Percentiles rank a stretch among this genome's conserved stretches.
These are phyloP conservation scores for Daldinia caldariorum DNA, from an alignment of 495 filamentous ascomycete species.

Conservation along the genomic window DNA sequence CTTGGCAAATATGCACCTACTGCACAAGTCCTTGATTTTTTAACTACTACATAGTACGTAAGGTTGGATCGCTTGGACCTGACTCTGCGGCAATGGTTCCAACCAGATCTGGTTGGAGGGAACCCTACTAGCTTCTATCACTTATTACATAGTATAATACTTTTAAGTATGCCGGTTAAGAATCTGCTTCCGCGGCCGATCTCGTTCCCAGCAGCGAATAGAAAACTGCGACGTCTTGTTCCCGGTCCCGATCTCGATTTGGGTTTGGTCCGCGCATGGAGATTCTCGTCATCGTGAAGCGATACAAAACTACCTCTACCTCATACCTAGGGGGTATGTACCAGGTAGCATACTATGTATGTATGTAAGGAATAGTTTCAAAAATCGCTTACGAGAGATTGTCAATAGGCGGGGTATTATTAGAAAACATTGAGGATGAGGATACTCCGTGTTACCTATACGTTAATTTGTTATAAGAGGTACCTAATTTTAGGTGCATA, in stretches of 20 bases:
- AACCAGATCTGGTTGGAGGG: not conserved
- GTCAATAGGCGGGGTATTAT: not conserved
- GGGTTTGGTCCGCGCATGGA: not conserved
- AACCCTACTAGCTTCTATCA: not conserved
- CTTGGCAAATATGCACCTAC: too few species aligned
- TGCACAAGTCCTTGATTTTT: too few species aligned
- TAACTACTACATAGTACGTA: not conserved
- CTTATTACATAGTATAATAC: not conserved
- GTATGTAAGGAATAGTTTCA: not conserved
- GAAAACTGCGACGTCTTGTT: not conserved
- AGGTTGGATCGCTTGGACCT: not conserved
- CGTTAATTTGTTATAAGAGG: too few species aligned
- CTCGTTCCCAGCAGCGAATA: conserved; percentile 1
- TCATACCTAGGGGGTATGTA: too few species aligned
- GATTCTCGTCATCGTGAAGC: not conserved
- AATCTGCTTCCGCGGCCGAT: conserved; percentile 2
- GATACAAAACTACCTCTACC: not conserved
- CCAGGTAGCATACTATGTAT: too few species aligned
- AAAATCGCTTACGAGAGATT: not conserved
- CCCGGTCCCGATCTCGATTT: not conserved
- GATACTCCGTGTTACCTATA: too few species aligned
- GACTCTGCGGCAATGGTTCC: not conserved
- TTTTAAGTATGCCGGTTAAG: not conserved
- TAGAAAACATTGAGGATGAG: too few species aligned
- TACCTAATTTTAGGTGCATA: too few species aligned